Conservation (phyloP, 768 basidiomycete genomes). For the Lentinula edodes region DNA sequence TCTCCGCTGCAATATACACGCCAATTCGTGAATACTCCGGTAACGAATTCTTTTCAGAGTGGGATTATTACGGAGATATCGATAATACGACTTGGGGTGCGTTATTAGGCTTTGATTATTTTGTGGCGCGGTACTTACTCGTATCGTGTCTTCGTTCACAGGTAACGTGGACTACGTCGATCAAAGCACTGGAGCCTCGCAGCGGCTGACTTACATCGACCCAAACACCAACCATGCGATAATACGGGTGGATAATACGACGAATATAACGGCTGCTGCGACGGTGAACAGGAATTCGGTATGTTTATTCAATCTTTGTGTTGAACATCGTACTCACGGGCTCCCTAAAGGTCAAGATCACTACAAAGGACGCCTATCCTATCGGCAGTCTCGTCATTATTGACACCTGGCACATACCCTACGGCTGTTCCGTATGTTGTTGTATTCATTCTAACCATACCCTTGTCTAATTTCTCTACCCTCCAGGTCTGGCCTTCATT, state of each 20-base stretch:
- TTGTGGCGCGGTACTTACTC: not conserved
- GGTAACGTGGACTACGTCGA: slow-evolving; percentile 13
- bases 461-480: no score
- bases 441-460: no score
- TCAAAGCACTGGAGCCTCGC: slow-evolving; percentile 16
- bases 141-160: slow-evolving; percentile 13
- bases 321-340: not conserved
- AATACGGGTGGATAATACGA: slow-evolving; percentile 68
- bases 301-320: slow-evolving; percentile 8
- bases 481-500: slow-evolving; percentile 40
- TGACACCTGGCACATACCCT: slow-evolving; percentile 43
- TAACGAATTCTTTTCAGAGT: slow-evolving; percentile 40
- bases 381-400: slow-evolving; percentile 37
- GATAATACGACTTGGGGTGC: slow-evolving; percentile 40
- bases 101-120: not conserved
- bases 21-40: slow-evolving; percentile 37
- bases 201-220: slow-evolving; percentile 51
- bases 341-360: slow-evolving; percentile 33
- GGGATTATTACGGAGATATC: slow-evolving; percentile 41
- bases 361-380: slow-evolving; percentile 32
- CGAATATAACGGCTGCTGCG: slow-evolving; percentile 37
- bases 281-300: slow-evolving; percentile 54
- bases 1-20: slow-evolving; percentile 16
- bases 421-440: slow-evolving; percentile 48
- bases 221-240: slow-evolving; percentile 48